A percentile compares a stretch with the other conserved stretches of the same genome.
Evolutionary conservation across 108 stramenopile genomes (phyloP).

Genomic region (Epithemia pelagica): DNA sequence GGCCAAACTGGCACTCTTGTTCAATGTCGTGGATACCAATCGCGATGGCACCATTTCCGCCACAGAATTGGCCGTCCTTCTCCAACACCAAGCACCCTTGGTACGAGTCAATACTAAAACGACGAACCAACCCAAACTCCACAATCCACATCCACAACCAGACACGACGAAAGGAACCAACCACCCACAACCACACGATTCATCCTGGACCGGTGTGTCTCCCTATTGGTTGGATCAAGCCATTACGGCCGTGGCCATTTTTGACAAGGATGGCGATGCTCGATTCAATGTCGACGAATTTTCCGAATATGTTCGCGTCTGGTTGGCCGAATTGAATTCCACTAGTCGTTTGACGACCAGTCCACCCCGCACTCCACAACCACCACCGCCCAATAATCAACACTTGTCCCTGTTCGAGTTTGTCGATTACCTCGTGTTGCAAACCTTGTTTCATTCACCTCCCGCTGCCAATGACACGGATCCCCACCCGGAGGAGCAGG

Average conservation of each 20-base stretch:
- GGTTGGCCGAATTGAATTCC: not conserved
- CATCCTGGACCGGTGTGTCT: not conserved
- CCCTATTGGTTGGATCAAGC: conserved; percentile 7
- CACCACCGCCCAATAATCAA: too few relatives aligned
- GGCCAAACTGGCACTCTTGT: not conserved
- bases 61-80: not conserved
- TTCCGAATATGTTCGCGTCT: conserved; percentile 1
- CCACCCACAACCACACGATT: not conserved
- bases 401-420: not conserved
- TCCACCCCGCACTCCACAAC: too few relatives aligned
- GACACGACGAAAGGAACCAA: not conserved
- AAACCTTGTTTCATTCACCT: not conserved
- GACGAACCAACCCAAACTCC: not conserved
- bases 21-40: not conserved
- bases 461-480: not conserved
- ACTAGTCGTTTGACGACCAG: too few relatives aligned
- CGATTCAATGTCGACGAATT: conserved; percentile 14
- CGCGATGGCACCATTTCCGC: conserved; percentile 1
- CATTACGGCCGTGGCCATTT: conserved; percentile 8
- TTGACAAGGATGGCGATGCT: conserved; percentile 17
- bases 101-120: not conserved
- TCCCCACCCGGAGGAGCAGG: too few relatives aligned
- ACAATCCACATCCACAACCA: not conserved
- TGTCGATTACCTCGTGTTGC: not conserved
- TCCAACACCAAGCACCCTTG: not conserved